These are phyloP conservation scores for Hordeum marinum DNA, from an alignment of 176 grass and related monocot genomes.

Conservation along the genomic window DNA sequence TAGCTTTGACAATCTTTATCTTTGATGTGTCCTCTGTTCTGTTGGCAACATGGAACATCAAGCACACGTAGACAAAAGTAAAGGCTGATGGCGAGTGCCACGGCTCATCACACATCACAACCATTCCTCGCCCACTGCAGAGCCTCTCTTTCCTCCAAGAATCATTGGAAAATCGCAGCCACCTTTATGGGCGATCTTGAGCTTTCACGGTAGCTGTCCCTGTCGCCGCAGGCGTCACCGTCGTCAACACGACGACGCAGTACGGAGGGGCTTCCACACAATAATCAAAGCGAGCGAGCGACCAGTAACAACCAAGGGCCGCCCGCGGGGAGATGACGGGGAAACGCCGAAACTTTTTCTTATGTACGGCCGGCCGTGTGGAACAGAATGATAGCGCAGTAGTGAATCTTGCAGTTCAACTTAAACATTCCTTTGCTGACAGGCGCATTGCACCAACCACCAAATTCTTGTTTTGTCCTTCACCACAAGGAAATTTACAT, in stretches of 20 bases:
- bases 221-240: constrained; percentile 9
- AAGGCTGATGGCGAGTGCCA: not conserved
- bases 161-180: constrained; percentile 11
- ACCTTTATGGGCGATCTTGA: constrained; percentile 5
- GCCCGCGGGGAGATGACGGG: not conserved
- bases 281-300: constrained; percentile 23
- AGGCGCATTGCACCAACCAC: constrained; percentile 15
- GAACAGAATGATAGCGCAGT: not conserved
- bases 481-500: not conserved
- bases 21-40: not conserved
- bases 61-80: constrained; percentile 26
- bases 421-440: constrained; percentile 39
- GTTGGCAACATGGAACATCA: not conserved
- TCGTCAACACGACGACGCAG: not conserved
- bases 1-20: constrained; percentile 17
- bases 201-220: constrained; percentile 14
- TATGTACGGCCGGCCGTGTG: not conserved
- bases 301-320: constrained; percentile 12
- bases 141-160: constrained; percentile 2
- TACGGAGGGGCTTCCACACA: constrained; percentile 1
- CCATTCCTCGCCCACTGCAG: not conserved
- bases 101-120: not conserved
- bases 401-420: constrained; percentile 34
- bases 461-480: not conserved
- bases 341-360: constrained; percentile 2